These are phyloP conservation scores for Hypoxylon fuscum DNA, from an alignment of 495 filamentous ascomycete genomes.

Conservation along the genomic window DNA sequence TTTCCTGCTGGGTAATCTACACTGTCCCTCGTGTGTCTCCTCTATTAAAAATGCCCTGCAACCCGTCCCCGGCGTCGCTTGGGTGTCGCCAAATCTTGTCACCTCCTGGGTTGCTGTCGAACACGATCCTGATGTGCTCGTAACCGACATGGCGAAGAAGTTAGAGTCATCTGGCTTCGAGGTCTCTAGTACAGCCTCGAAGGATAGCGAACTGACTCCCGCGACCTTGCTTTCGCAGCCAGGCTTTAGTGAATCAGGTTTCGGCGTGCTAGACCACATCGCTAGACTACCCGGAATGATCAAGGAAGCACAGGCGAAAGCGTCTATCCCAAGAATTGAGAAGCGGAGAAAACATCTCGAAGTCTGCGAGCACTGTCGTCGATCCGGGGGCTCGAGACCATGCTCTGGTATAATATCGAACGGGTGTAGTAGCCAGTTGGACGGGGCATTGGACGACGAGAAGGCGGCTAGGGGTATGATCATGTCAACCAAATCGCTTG, in stretches of 20 bases:
- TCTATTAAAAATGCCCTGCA: constrained; percentile 60
- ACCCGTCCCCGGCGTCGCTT: constrained; percentile 51
- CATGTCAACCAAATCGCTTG: constrained; percentile 22
- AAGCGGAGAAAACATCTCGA: constrained; percentile 41
- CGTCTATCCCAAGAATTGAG: constrained; percentile 13
- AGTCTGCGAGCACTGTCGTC: constrained; percentile 43
- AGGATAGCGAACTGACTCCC: constrained; percentile 38
- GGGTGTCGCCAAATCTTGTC: constrained; percentile 66
- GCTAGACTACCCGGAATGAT: constrained; percentile 23
- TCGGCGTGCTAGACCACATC: constrained; percentile 21
- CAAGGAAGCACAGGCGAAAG: constrained; percentile 10
- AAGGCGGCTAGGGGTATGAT: constrained; percentile 14
- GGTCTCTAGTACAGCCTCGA: constrained; percentile 53
- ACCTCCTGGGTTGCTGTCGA: constrained; percentile 58
- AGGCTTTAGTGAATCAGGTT: constrained; percentile 9
- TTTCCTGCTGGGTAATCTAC: constrained; percentile 64
- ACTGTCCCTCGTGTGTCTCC: constrained; percentile 69
- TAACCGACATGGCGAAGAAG: constrained; percentile 49
- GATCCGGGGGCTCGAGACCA: constrained; percentile 18
- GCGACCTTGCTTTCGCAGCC: constrained; percentile 12
- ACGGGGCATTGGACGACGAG: constrained; percentile 18
- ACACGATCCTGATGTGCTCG: constrained; percentile 27
- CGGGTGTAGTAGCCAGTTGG: neutral
- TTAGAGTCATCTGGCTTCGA: constrained; percentile 58
- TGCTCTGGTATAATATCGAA: constrained; percentile 4